A percentile compares a stretch with the other conserved stretches of the same genome.
phyloP scores from a whole-genome alignment of 2,329 filamentous ascomycete genomes.

The Dactylellina haptotyla region DNA sequence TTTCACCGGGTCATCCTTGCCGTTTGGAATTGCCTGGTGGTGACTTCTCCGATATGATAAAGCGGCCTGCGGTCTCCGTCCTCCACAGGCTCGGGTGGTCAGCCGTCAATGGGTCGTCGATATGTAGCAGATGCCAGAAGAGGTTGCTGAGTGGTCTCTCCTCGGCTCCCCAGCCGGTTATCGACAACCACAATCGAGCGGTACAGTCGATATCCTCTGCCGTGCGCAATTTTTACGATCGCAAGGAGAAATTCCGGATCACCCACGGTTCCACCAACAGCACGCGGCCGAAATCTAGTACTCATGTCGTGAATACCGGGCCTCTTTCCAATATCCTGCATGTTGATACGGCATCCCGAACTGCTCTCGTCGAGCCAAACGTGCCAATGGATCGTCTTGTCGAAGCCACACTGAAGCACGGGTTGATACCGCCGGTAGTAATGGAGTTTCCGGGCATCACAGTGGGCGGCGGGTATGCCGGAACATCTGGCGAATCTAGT shows the following conservation, averaged over 20 bases:
- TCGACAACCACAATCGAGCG: slow-evolving; percentile 29
- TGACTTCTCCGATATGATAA: slow-evolving; percentile 12
- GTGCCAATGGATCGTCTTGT: slow-evolving; percentile 75
- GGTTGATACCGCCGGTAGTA: slow-evolving; percentile 72
- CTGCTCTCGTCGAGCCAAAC: slow-evolving; percentile 72
- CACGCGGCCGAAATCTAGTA: slow-evolving; percentile 63
- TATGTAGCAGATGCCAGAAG: slow-evolving; percentile 28
- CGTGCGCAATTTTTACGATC: slow-evolving; percentile 42
- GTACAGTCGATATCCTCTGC: slow-evolving; percentile 34
- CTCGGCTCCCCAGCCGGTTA: slow-evolving; percentile 11
- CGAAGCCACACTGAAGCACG: slow-evolving; percentile 67
- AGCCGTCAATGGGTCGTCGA: background rate
- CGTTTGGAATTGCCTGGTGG: too few species aligned
- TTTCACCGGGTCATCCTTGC: too few species aligned
- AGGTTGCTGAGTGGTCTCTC: slow-evolving; percentile 19
- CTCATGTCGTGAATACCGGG: slow-evolving; percentile 65
- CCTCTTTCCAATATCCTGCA: slow-evolving; percentile 64
- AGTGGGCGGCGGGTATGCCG: slow-evolving; percentile 73
- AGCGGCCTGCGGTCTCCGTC: background rate
- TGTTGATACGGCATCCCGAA: slow-evolving; percentile 63
- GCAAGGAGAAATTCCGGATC: slow-evolving; percentile 63
- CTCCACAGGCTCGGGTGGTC: background rate
- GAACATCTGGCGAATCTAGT: slow-evolving; percentile 74
- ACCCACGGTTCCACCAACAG: slow-evolving; percentile 70
- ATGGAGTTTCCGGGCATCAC: slow-evolving; percentile 79